Conservation (phyloP, 2,329 filamentous ascomycete genomes). For the Trichoderma polysporum region DNA sequence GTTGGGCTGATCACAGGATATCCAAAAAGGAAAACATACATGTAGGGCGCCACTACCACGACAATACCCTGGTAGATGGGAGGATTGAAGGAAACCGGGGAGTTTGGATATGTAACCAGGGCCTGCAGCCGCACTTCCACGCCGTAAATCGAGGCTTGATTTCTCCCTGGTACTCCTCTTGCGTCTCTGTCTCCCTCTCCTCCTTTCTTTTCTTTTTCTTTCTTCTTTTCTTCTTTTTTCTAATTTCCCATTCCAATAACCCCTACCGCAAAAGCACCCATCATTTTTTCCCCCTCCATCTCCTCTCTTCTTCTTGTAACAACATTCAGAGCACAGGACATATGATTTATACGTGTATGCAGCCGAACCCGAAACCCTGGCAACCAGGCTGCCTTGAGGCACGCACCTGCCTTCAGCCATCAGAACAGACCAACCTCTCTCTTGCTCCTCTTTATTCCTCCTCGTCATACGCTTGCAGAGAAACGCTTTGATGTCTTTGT, state of each 20-base stretch:
- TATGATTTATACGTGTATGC: constrained; percentile 3
- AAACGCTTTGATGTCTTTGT: neutral
- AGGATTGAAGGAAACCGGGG: constrained; percentile 18
- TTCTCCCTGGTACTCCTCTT: neutral
- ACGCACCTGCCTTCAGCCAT: neutral
- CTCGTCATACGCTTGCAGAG: neutral
- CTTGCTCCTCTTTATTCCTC: neutral
- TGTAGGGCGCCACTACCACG: constrained; percentile 14
- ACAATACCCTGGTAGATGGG: constrained; percentile 12
- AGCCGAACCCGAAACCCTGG: neutral
- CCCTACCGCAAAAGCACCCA: neutral
- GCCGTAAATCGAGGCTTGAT: constrained; percentile 6
- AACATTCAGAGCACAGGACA: neutral
- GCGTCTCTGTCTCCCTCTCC: neutral
- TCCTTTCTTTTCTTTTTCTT: neutral
- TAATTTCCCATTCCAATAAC: neutral
- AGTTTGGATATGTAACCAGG: constrained; percentile 8
- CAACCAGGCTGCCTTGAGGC: constrained; percentile 1
- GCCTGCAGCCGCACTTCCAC: constrained; percentile 16
- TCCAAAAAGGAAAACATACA: constrained; percentile 13
- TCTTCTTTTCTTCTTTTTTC: neutral
- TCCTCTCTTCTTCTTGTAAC: neutral
- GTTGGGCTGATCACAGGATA: constrained; percentile 8
- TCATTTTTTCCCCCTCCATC: neutral
- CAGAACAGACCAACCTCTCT: neutral